phyloP scores from a whole-genome alignment of 805 yeast species.

The Yarrowia hollandica region DNA sequence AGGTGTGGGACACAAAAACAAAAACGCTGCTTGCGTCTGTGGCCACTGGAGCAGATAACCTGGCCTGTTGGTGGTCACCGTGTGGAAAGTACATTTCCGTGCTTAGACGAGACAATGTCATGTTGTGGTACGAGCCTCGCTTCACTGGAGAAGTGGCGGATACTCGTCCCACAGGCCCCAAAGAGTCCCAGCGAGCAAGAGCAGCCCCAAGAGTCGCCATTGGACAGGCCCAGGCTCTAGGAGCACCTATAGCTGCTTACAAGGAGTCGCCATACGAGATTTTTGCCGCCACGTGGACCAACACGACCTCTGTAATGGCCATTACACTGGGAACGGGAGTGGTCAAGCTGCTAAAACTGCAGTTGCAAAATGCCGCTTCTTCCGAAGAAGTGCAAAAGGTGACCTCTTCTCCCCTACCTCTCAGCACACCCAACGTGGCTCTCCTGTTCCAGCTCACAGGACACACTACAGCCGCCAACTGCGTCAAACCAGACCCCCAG shows the following conservation, averaged over 20 bases:
- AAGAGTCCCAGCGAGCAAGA: not conserved
- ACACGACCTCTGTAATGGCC: conserved; percentile 42
- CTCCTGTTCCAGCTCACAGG: conserved; percentile 36
- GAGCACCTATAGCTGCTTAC: conserved; percentile 30
- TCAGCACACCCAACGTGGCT: not conserved
- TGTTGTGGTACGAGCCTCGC: conserved; percentile 38
- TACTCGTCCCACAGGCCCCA: not conserved
- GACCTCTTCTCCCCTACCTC: not conserved
- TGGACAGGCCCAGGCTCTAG: not conserved
- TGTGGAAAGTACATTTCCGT: conserved; percentile 52
- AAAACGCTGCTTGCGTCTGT: conserved; percentile 41
- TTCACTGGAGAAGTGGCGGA: conserved; percentile 37
- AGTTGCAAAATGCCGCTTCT: conserved; percentile 11
- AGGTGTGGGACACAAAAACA: conserved; percentile 50
- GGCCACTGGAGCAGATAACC: conserved; percentile 36
- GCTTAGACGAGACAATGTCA: conserved; percentile 9
- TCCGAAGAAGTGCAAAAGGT: conserved; percentile 12
- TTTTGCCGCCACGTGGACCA: conserved; percentile 43
- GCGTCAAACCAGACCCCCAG: conserved; percentile 52
- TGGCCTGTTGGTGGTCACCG: conserved; percentile 44
- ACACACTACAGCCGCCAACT: conserved; percentile 54
- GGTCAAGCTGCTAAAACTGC: conserved; percentile 36
- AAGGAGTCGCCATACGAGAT: conserved; percentile 40
- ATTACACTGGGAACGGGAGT: conserved; percentile 54
- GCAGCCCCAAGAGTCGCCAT: not conserved